Conservation (phyloP, 345 rosid genomes). For the Murraya paniculata region DNA sequence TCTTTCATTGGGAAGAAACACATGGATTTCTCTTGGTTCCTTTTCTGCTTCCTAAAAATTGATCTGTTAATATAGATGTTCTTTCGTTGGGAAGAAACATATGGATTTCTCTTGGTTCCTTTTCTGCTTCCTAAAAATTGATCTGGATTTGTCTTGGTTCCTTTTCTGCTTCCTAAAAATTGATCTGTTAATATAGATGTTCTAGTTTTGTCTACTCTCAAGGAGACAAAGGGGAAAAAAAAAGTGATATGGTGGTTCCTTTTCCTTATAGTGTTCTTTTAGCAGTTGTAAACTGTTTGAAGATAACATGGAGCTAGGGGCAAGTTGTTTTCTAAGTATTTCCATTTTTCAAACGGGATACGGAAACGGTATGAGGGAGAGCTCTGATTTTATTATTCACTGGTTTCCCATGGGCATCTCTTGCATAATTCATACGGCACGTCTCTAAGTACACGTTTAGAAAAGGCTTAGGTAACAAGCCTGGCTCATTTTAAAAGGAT, state of each 20-base stretch:
- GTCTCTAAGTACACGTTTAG: not conserved
- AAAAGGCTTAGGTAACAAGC: not conserved
- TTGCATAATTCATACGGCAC: not conserved
- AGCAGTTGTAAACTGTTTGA: not conserved
- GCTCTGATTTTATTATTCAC: not conserved
- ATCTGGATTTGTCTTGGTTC: no score
- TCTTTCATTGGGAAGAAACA: no score
- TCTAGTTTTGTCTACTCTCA: not conserved
- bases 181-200: not conserved
- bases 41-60: not conserved
- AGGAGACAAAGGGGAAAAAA: no score
- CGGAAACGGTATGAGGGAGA: not conserved
- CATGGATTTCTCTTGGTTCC: not conserved
- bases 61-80: not conserved
- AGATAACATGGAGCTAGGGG: not conserved
- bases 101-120: not conserved
- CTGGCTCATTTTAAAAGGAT: not conserved
- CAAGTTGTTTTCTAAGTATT: not conserved
- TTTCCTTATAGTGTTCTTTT: not conserved
- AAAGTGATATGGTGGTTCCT: not conserved
- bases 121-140: no score
- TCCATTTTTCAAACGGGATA: not conserved
- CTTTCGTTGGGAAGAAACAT: no score
- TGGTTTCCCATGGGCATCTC: no score
- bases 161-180: not conserved